phyloP scores from a whole-genome alignment of 2,329 filamentous ascomycete genomes.

The Verticillium zaregamsianum region DNA sequence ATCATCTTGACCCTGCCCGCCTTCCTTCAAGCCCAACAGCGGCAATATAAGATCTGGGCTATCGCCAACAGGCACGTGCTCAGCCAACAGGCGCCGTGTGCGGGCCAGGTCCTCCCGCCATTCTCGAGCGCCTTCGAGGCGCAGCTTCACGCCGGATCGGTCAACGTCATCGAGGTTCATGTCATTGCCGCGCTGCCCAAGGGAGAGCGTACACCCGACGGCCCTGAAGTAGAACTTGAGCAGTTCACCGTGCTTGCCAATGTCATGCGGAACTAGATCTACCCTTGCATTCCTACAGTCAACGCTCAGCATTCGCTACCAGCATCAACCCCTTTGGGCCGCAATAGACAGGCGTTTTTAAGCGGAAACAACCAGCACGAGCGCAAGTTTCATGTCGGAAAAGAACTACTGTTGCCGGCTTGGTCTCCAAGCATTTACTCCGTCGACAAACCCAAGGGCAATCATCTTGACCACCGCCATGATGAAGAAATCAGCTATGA shows the following conservation, averaged over 20 bases:
- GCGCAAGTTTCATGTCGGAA: background rate
- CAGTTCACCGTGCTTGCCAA: slow-evolving; percentile 73
- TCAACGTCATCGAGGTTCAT: slow-evolving; percentile 76
- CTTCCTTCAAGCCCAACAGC: slow-evolving; percentile 52
- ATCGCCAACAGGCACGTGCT: slow-evolving; percentile 63
- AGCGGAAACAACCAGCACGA: background rate
- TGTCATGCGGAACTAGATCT: slow-evolving; percentile 46
- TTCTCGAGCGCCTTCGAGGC: slow-evolving; percentile 72
- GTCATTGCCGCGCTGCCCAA: slow-evolving; percentile 67
- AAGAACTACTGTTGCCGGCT: background rate
- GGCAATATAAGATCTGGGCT: slow-evolving; percentile 75
- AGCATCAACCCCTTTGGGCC: background rate
- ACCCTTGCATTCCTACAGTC: background rate
- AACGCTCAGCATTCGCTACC: background rate
- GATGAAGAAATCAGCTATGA: background rate
- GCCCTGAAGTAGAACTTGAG: slow-evolving; percentile 70
- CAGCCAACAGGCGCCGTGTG: slow-evolving; percentile 42
- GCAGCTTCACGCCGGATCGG: slow-evolving; percentile 58
- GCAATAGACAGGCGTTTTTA: background rate
- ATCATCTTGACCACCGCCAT: background rate
- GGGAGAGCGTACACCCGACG: slow-evolving; percentile 51
- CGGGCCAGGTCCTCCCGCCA: slow-evolving; percentile 49
- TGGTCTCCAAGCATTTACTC: background rate
- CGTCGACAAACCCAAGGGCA: background rate
- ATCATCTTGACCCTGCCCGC: slow-evolving; percentile 63